Evolutionary conservation across 2,329 filamentous ascomycete genomes (phyloP).

Genomic region (Ophiostoma sp.): DNA sequence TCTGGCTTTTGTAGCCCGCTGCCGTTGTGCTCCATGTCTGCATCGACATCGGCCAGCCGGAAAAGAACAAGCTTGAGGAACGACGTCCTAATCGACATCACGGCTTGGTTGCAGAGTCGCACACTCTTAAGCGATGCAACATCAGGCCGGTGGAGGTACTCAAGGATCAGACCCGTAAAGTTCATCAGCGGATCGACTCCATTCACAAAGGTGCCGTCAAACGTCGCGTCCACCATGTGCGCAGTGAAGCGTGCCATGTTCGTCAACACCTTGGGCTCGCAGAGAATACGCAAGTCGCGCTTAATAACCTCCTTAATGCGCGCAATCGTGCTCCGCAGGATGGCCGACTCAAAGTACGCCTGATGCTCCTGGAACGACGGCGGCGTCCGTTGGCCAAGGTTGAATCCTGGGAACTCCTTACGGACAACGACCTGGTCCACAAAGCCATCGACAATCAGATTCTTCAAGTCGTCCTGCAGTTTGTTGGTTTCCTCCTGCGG

Average conservation of each 20-base stretch:
- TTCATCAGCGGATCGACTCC: conserved; percentile 82
- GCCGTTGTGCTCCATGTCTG: conserved; percentile 39
- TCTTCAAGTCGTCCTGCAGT: conserved; percentile 73
- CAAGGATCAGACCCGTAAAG: conserved; percentile 79
- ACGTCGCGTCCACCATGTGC: conserved; percentile 86
- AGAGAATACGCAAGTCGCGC: conserved; percentile 68
- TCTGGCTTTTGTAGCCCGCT: not conserved
- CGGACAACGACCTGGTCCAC: conserved; percentile 80
- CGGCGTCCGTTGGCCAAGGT: conserved; percentile 81
- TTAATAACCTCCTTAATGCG: conserved; percentile 70
- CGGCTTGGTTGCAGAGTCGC: conserved; percentile 83
- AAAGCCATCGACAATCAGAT: conserved; percentile 77
- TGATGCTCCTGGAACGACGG: conserved; percentile 94
- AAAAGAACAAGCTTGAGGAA: conserved; percentile 80
- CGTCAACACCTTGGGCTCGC: conserved; percentile 79
- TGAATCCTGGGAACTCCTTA: conserved; percentile 89
- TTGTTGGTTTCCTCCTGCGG: conserved; percentile 62
- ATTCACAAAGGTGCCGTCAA: conserved; percentile 94
- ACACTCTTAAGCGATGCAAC: conserved; percentile 81
- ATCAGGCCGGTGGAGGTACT: conserved; percentile 85
- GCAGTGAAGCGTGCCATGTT: conserved; percentile 80
- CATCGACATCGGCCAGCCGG: conserved; percentile 79
- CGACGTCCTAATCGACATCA: conserved; percentile 71
- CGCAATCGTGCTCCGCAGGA: conserved; percentile 73
- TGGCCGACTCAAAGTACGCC: conserved; percentile 89